Conservation (phyloP, 2,329 filamentous ascomycete species). For the Tolypocladium pustulatum region DNA sequence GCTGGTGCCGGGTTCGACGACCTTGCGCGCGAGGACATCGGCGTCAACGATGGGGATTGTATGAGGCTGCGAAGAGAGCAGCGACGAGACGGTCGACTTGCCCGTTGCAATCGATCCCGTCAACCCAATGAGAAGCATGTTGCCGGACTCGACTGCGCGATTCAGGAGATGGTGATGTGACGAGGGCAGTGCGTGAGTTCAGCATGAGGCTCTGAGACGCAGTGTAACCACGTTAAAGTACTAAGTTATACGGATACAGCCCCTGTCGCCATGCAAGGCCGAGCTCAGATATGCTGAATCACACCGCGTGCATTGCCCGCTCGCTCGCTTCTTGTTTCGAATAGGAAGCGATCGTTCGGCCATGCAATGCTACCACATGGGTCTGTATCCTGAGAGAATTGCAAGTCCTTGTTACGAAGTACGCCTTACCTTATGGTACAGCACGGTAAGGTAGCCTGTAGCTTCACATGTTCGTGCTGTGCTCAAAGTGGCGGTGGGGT, state of each 20-base stretch:
- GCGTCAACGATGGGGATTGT: constrained; percentile 87
- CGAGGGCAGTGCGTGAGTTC: not conserved
- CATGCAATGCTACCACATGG: not conserved
- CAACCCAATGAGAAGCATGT: constrained; percentile 75
- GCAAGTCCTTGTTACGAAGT: not conserved
- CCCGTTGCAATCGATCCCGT: constrained; percentile 97
- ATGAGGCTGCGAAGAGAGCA: constrained; percentile 73
- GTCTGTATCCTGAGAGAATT: too few species aligned
- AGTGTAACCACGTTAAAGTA: too few species aligned
- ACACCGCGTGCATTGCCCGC: not conserved
- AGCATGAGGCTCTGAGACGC: not conserved
- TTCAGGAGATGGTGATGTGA: not conserved
- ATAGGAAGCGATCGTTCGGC: not conserved
- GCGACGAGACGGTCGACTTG: constrained; percentile 86
- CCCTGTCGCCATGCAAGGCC: not conserved
- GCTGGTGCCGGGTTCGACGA: constrained; percentile 82
- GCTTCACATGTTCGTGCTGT: not conserved
- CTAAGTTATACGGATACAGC: not conserved
- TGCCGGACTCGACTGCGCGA: not conserved
- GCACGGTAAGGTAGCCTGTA: not conserved
- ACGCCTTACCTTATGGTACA: too few species aligned
- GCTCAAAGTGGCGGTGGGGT: not conserved
- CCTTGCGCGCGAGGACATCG: constrained; percentile 81
- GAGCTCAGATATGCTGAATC: not conserved
- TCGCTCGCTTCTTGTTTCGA: too few species aligned